Evolutionary conservation across 129 eudicot genomes (phyloP), one percentile per base, ranked within the genome.

Genomic region (Sambucus nigra): DNA sequence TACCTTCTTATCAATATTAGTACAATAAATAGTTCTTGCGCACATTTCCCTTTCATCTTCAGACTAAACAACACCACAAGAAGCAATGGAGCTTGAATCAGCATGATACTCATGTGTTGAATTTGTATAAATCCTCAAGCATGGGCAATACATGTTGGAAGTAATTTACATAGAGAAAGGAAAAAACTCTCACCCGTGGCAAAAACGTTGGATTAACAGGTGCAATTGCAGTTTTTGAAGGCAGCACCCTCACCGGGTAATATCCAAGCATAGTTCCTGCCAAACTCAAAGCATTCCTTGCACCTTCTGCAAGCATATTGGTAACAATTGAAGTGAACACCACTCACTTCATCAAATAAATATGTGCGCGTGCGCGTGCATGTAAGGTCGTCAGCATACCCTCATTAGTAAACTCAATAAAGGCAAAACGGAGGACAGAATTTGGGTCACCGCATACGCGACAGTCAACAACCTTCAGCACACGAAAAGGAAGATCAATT

Each of bases 21-120:
- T 81, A 61, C 95, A 84, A 48, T 88, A 88, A 61, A 88, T 81
- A 51, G 95, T 84, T 61, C 95, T 76, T 59, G 95, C 86, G 48
- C 97, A 89, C 97, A 84, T 89, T 76, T 89, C 97, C 76, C 97
- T 72, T 67, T 89, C 97, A 73, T 89, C 95, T 66, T 84, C 97
- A 73, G 92, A 70, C 82, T 76, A 46, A 16, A 35, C 23, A 46
- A 22, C 49, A 53, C 19, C 26, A 49, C 39, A 35, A 35, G 13
- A 35, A 8, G 47, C 20, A 51, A 46, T 31, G 7, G 5, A n/a
- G 41, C 52, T 7, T 27, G 10, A 18, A 28, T 11, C 58, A 23
- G 39, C 47, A 40, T 41, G 19, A 2, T 21, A 25, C 23, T 21
- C 44, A 55, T 17, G 10, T 26, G 19, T 29, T 24, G 12, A 22